phyloP scores from a whole-genome alignment of 1,139 yeast genomes.

The Saccharomyces hybrid region DNA sequence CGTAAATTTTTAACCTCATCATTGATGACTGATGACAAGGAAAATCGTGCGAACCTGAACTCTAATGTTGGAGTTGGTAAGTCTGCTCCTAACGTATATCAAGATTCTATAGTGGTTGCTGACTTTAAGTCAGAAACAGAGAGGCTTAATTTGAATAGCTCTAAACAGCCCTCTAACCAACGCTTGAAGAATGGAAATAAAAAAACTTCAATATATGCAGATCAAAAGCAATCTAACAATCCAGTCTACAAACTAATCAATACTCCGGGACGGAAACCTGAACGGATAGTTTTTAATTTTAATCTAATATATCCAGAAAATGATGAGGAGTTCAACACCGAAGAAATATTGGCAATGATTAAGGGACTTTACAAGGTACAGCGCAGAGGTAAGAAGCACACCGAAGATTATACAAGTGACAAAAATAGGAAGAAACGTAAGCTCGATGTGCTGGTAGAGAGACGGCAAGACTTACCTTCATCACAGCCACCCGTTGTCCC shows the following conservation, averaged over 20 bases:
- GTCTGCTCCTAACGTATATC: neutral
- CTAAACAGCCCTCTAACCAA: neutral
- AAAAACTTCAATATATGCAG: neutral
- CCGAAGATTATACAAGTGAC: constrained; percentile 1
- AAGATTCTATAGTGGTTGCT: neutral
- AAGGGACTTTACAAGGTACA: constrained; percentile 28
- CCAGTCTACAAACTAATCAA: constrained; percentile 41
- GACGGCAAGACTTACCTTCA: constrained; percentile 1
- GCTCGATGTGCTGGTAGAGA: neutral
- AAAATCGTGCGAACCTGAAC: neutral
- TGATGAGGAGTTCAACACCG: constrained; percentile 49
- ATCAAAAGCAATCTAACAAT: constrained; percentile 15
- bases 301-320: constrained; percentile 44
- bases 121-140: neutral
- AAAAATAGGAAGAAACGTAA: neutral
- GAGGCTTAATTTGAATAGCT: neutral
- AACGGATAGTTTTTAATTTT: constrained; percentile 55
- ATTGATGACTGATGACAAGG: neutral
- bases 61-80: neutral
- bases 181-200: neutral
- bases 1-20: neutral
- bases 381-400: neutral
- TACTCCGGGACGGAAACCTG: constrained; percentile 54
- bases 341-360: constrained; percentile 50
- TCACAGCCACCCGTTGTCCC: constrained; percentile 3